phyloP scores from a whole-genome alignment of 2,329 filamentous ascomycete species.

The Fusarium napiforme region DNA sequence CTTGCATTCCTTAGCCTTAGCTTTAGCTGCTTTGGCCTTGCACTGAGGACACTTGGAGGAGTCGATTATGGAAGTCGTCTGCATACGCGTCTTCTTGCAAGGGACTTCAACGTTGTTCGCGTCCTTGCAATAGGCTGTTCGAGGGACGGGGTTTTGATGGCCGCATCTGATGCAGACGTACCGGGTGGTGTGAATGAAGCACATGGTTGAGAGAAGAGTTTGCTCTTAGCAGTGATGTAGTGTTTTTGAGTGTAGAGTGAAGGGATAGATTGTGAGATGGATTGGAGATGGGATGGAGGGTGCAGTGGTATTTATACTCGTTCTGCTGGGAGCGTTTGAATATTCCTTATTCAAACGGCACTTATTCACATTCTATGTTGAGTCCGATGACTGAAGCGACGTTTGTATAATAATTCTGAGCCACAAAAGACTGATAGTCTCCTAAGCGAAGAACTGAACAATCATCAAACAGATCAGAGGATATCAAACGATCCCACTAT shows the following conservation, averaged over 20 bases:
- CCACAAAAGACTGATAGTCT: neutral
- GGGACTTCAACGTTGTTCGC: neutral
- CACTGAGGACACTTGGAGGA: neutral
- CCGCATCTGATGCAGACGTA: neutral
- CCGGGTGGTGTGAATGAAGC: neutral
- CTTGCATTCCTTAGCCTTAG: neutral
- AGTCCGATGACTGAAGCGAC: fast-evolving
- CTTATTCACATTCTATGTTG: neutral
- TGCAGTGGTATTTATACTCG: neutral
- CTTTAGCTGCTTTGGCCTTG: neutral
- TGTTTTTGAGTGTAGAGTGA: neutral
- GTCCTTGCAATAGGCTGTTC: neutral
- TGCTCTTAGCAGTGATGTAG: neutral
- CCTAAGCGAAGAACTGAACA: neutral
- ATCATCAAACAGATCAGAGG: too few relatives aligned
- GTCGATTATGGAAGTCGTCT: neutral
- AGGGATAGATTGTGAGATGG: neutral
- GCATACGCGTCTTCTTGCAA: neutral
- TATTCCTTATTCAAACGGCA: neutral
- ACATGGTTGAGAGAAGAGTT: neutral
- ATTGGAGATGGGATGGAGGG: neutral
- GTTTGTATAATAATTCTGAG: neutral
- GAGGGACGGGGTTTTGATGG: neutral
- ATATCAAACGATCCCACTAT: neutral
- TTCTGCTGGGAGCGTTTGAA: neutral